Conservation (phyloP, 305 asterid genomes). For the Fraxinus angustifolia region DNA sequence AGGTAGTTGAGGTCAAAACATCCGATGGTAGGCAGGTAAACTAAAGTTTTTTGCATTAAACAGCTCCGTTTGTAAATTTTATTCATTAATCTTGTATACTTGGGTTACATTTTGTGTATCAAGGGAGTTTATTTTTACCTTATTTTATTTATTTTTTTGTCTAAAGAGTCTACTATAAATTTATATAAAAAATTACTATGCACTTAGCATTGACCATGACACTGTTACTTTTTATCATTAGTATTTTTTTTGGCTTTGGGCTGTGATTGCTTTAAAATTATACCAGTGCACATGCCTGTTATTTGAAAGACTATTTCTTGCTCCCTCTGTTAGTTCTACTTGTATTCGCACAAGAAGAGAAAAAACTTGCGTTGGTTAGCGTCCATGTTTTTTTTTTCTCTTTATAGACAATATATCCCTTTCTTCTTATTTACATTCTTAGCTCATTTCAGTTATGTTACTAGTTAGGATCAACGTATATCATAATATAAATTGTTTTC, state of each 20-base stretch:
- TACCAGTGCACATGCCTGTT: background rate
- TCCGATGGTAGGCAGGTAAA: conserved; percentile 68
- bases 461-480: background rate
- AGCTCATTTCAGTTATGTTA: background rate
- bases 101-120: background rate
- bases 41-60: conserved; percentile 5
- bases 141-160: background rate
- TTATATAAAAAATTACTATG: background rate
- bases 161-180: background rate
- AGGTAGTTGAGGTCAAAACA: conserved; percentile 56
- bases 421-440: background rate
- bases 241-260: background rate
- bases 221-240: background rate
- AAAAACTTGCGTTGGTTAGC: background rate
- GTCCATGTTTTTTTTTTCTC: background rate
- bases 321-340: background rate
- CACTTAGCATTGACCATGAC: background rate
- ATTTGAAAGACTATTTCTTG: background rate
- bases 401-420: background rate
- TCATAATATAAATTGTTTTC: conserved; percentile 1
- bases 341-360: background rate
- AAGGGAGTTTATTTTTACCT: background rate
- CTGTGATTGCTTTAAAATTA: background rate
- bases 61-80: conserved; percentile 9
- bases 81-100: background rate